Evolutionary conservation across 306 rosid species (phyloP).

Genomic region (Dalbergia cochinchinensis): DNA sequence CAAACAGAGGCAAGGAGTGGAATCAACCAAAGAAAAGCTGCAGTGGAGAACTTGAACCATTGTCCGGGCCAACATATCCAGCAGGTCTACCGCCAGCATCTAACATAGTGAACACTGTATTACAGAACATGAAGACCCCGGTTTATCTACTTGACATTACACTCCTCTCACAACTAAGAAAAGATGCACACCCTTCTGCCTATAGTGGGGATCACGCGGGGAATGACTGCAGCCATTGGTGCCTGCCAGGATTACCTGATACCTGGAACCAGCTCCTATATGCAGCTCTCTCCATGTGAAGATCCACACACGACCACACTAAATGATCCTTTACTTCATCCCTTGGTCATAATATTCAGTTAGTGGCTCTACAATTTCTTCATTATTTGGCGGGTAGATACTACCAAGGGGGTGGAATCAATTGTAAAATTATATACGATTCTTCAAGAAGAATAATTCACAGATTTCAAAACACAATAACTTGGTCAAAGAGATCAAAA

Average conservation of each 20-base stretch:
- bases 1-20: constrained; percentile 85
- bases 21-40: constrained; percentile 78
- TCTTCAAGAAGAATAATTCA: constrained; percentile 43
- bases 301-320: not conserved
- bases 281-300: constrained; percentile 70
- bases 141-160: constrained; percentile 89
- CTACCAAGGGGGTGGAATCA: constrained; percentile 41
- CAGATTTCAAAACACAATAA: constrained; percentile 31
- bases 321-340: constrained; percentile 38
- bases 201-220: constrained; percentile 68
- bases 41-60: constrained; percentile 73
- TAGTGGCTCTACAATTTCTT: constrained; percentile 37
- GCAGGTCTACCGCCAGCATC: constrained; percentile 82
- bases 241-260: constrained; percentile 95
- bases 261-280: constrained; percentile 95
- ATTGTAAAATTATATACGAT: constrained; percentile 57
- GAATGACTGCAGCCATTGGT: constrained; percentile 98
- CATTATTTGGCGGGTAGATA: constrained; percentile 44
- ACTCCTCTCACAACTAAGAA: constrained; percentile 82
- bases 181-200: constrained; percentile 91
- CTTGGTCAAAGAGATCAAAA: constrained; percentile 32
- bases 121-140: constrained; percentile 66
- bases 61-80: constrained; percentile 82
- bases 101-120: constrained; percentile 64
- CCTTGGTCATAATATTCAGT: constrained; percentile 38